phyloP scores from a whole-genome alignment of 495 filamentous ascomycete species.

The Penicillium maclennaniae region DNA sequence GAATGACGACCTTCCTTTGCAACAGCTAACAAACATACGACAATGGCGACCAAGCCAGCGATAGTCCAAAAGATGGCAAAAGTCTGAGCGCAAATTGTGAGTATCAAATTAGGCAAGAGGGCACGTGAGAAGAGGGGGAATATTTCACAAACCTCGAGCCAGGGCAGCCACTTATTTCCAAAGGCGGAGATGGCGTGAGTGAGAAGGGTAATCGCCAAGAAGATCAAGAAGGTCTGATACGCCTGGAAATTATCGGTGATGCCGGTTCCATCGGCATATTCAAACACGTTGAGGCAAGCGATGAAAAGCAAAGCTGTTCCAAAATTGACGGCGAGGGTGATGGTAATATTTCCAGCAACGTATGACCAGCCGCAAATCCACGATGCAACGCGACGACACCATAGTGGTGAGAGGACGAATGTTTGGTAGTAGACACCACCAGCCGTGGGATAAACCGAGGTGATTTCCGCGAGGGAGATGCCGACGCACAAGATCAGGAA shows the following conservation, averaged over 20 bases:
- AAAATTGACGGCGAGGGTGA: slow-evolving; percentile 39
- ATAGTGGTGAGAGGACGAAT: slow-evolving; percentile 48
- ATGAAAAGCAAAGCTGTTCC: slow-evolving; percentile 23
- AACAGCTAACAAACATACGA: slow-evolving; percentile 51
- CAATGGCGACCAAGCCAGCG: slow-evolving; percentile 50
- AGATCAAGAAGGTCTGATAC: slow-evolving; percentile 52
- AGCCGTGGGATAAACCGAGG: slow-evolving; percentile 64
- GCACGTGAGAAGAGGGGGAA: slow-evolving; percentile 5
- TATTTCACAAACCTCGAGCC: slow-evolving; percentile 46
- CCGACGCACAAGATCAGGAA: slow-evolving; percentile 62
- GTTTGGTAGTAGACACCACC: slow-evolving; percentile 69
- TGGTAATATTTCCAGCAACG: slow-evolving; percentile 59
- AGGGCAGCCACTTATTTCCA: slow-evolving; percentile 30
- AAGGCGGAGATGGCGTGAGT: slow-evolving; percentile 26
- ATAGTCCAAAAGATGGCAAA: slow-evolving; percentile 60
- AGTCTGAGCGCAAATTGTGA: slow-evolving; percentile 49
- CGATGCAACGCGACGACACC: slow-evolving; percentile 54
- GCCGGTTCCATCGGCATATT: slow-evolving; percentile 38
- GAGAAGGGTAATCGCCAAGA: slow-evolving; percentile 54
- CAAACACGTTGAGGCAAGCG: slow-evolving; percentile 23
- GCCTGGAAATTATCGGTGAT: slow-evolving; percentile 23
- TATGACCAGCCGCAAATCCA: slow-evolving; percentile 71
- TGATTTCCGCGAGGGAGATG: slow-evolving; percentile 64
- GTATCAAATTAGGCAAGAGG: slow-evolving; percentile 25
- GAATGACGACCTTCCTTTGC: slow-evolving; percentile 41